phyloP scores from a whole-genome alignment of 2,329 filamentous ascomycete genomes.

The Tolypocladium tropicale region DNA sequence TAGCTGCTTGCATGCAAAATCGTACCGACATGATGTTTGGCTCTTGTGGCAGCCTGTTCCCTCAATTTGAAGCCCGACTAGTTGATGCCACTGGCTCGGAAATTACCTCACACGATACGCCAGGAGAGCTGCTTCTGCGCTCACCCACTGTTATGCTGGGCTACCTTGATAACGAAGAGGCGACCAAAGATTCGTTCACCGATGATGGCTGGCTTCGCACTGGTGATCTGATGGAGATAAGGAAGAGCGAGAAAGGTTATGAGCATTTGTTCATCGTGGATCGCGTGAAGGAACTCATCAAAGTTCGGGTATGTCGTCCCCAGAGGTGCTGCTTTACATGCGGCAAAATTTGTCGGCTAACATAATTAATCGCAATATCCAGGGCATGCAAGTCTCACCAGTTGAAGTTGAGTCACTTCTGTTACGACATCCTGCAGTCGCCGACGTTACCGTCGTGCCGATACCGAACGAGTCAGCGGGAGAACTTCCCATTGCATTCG shows the following conservation, averaged over 20 bases:
- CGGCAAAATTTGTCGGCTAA: not conserved
- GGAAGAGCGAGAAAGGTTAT: slow-evolving; percentile 35
- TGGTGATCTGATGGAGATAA: slow-evolving; percentile 45
- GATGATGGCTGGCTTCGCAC: slow-evolving; percentile 16
- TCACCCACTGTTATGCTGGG: slow-evolving; percentile 63
- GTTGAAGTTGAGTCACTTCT: slow-evolving; percentile 62
- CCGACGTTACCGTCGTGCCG: slow-evolving; percentile 59
- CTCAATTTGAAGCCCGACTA: slow-evolving; percentile 54
- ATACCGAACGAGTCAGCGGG: slow-evolving; percentile 42
- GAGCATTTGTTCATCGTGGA: slow-evolving; percentile 13
- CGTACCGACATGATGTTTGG: slow-evolving; percentile 58
- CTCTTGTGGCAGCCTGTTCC: slow-evolving; percentile 60
- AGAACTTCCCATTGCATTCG: slow-evolving; percentile 46
- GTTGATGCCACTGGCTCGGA: slow-evolving; percentile 59
- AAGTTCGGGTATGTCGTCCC: slow-evolving; percentile 30
- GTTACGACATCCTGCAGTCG: slow-evolving; percentile 52
- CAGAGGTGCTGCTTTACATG: not conserved
- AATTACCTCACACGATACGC: slow-evolving; percentile 50
- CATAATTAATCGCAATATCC: no score
- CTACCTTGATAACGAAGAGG: slow-evolving; percentile 68
- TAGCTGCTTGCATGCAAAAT: slow-evolving; percentile 53
- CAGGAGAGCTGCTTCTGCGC: slow-evolving; percentile 69
- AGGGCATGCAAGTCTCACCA: slow-evolving; percentile 65
- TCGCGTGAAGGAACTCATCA: slow-evolving; percentile 37
- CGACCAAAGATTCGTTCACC: slow-evolving; percentile 7